A percentile compares a stretch with the other conserved stretches of the same genome.
Evolutionary conservation across 106 monocot species (phyloP).

Genomic region (Posidonia australis): DNA sequence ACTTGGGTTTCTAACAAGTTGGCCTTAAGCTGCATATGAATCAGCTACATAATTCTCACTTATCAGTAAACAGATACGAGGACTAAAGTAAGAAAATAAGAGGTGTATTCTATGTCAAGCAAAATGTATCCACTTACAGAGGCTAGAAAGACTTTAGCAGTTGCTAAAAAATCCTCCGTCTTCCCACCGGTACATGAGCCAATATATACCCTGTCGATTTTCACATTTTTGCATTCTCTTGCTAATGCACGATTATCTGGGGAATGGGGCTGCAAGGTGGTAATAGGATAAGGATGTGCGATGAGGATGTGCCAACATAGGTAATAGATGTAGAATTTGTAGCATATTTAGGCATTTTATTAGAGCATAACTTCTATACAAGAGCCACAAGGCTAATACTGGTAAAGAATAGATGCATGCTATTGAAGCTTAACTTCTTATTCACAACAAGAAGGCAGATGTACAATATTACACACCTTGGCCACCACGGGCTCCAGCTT

Average conservation of each 20-base stretch:
- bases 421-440: too few species aligned
- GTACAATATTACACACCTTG: slow-evolving; percentile 30
- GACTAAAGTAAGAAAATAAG: background rate
- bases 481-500: slow-evolving; percentile 73
- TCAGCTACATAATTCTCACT: too few species aligned
- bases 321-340: too few species aligned
- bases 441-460: background rate
- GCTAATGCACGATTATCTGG: slow-evolving; percentile 89
- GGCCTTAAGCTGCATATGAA: too few species aligned
- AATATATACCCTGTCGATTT: slow-evolving; percentile 86
- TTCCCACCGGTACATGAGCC: slow-evolving; percentile 93
- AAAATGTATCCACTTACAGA: slow-evolving; percentile 29
- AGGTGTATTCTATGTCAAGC: background rate
- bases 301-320: too few species aligned
- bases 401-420: too few species aligned
- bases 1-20: too few species aligned
- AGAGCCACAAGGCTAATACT: too few species aligned
- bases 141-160: slow-evolving; percentile 65
- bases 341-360: too few species aligned
- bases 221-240: slow-evolving; percentile 91
- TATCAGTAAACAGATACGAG: background rate
- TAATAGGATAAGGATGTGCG: background rate
- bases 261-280: slow-evolving; percentile 61
- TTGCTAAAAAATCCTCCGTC: slow-evolving; percentile 71
- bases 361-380: too few species aligned